Evolutionary conservation across 768 basidiomycete species (phyloP).

Genomic region (Tephrocybe sp.): DNA sequence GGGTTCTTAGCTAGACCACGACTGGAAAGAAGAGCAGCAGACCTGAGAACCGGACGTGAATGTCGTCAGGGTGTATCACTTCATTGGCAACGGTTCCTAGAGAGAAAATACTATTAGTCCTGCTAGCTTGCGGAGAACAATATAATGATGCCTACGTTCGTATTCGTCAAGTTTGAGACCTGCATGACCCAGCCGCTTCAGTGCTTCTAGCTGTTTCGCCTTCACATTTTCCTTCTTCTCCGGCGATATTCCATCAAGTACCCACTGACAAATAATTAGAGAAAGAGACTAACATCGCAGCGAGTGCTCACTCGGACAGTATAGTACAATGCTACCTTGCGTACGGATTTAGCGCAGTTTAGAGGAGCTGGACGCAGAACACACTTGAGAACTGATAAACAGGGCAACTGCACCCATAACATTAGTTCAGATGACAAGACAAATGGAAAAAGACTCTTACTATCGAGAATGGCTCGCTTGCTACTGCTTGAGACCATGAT

Average conservation of each 20-base stretch:
- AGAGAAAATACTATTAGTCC: conserved; percentile 5
- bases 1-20: background rate
- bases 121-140: background rate
- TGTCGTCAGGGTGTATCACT: conserved; percentile 91
- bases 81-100: conserved; percentile 87
- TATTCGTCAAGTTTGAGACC: conserved; percentile 86
- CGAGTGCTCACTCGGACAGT: conserved; percentile 58
- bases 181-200: conserved; percentile 70
- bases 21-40: conserved; percentile 14
- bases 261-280: conserved; percentile 49
- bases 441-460: conserved; percentile 6
- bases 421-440: background rate
- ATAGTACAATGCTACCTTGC: conserved; percentile 78
- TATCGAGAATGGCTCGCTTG: conserved; percentile 21
- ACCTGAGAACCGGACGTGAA: conserved; percentile 75
- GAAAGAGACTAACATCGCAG: background rate
- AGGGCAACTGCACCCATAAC: too few species aligned
- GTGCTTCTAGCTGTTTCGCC: conserved; percentile 66
- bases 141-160: conserved; percentile 60
- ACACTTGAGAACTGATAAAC: conserved; percentile 51
- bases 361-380: conserved; percentile 19
- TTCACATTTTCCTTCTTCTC: conserved; percentile 62
- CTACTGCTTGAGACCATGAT: conserved; percentile 17
- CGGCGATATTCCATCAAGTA: conserved; percentile 51
- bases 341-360: conserved; percentile 22